phyloP scores from a whole-genome alignment of 208 protist genomes.

The Leishmania turanica region DNA sequence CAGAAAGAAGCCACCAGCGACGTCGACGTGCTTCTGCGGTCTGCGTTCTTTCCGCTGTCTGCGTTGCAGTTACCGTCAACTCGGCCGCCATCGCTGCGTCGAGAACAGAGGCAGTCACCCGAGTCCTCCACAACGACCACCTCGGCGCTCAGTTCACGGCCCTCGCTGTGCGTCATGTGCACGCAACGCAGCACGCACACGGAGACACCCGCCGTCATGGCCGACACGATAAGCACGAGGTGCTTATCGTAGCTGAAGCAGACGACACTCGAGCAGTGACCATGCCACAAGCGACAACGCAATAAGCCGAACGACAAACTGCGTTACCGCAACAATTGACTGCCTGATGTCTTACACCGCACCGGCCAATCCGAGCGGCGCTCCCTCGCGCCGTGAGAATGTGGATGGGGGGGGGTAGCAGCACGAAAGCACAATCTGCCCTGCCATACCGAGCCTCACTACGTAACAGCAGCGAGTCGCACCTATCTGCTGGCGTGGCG shows the following conservation, averaged over 20 bases:
- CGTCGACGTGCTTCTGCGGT: slow-evolving; percentile 18
- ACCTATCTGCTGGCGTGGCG: slow-evolving; percentile 20
- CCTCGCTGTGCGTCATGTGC: slow-evolving; percentile 14
- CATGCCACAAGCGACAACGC: slow-evolving; percentile 54
- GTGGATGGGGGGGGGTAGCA: slow-evolving; percentile 47
- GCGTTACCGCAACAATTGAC: slow-evolving; percentile 41
- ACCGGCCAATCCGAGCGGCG: slow-evolving; percentile 47
- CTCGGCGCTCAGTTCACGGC: slow-evolving; percentile 5
- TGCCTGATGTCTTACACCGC: slow-evolving; percentile 62
- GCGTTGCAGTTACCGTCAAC: background rate
- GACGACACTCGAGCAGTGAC: slow-evolving; percentile 35
- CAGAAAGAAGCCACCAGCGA: slow-evolving; percentile 38
- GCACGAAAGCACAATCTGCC: slow-evolving; percentile 43
- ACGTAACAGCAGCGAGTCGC: slow-evolving; percentile 34
- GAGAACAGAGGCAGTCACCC: background rate
- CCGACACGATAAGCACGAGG: slow-evolving; percentile 50
- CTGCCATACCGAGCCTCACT: slow-evolving; percentile 35
- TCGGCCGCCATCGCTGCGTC: too few species aligned
- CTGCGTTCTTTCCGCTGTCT: background rate
- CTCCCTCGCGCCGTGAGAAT: slow-evolving; percentile 44
- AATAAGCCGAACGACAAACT: slow-evolving; percentile 57
- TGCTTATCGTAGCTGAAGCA: slow-evolving; percentile 71
- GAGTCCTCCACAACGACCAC: background rate
- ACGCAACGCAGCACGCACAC: slow-evolving; percentile 22
- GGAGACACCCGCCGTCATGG: slow-evolving; percentile 14